These are phyloP conservation scores for Calcarisporium arbuscula DNA, from an alignment of 2,329 filamentous ascomycete genomes.

Conservation along the genomic window DNA sequence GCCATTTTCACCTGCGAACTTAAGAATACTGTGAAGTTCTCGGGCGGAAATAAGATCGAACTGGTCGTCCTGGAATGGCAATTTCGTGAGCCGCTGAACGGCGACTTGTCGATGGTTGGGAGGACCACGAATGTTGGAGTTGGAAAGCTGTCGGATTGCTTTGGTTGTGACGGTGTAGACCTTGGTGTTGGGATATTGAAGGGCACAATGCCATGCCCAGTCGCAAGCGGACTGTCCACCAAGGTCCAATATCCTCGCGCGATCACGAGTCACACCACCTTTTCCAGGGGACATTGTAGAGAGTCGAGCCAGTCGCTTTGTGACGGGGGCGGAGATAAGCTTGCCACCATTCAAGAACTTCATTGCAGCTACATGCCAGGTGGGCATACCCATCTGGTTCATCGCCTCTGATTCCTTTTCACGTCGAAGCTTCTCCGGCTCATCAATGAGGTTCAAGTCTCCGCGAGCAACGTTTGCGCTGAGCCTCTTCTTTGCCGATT, in stretches of 20 bases:
- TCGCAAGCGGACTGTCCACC: slow-evolving; percentile 80
- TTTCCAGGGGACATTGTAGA: slow-evolving; percentile 41
- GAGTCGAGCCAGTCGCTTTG: slow-evolving; percentile 52
- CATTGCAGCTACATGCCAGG: slow-evolving; percentile 55
- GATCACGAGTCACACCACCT: slow-evolving; percentile 40
- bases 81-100: slow-evolving; percentile 67
- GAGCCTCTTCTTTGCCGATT: slow-evolving; percentile 64
- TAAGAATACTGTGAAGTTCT: slow-evolving; percentile 78
- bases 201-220: slow-evolving; percentile 92
- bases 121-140: slow-evolving; percentile 73
- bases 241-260: slow-evolving; percentile 73
- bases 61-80: slow-evolving; percentile 79
- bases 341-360: slow-evolving; percentile 59
- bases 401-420: slow-evolving; percentile 80
- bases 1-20: slow-evolving; percentile 59
- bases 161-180: slow-evolving; percentile 84
- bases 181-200: slow-evolving; percentile 77
- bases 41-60: slow-evolving; percentile 92
- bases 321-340: slow-evolving; percentile 57
- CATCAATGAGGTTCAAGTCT: slow-evolving; percentile 57
- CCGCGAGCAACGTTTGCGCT: slow-evolving; percentile 68
- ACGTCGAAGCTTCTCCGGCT: slow-evolving; percentile 55
- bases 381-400: slow-evolving; percentile 57
- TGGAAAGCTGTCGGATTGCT: slow-evolving; percentile 61
- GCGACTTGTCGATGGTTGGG: slow-evolving; percentile 79